A percentile compares a stretch with the other conserved stretches of the same genome.
Conservation (phyloP, 2,329 filamentous ascomycete genomes). For the Cordyceps farinosa region DNA sequence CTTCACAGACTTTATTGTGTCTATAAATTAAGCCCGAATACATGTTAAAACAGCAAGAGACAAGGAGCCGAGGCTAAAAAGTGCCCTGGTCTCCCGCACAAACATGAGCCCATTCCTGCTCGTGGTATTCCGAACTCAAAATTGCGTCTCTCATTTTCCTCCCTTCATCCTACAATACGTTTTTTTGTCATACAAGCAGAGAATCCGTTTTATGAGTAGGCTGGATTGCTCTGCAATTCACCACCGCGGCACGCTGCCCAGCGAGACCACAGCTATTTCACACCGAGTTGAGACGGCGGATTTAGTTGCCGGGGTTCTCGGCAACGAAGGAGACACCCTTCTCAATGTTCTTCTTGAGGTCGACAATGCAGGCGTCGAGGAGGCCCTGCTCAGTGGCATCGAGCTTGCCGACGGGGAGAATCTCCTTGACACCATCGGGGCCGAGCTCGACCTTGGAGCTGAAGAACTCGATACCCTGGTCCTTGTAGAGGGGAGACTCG, state of each 20-base stretch:
- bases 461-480: constrained; percentile 97
- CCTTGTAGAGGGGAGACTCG: constrained; percentile 96
- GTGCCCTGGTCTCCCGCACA: not conserved
- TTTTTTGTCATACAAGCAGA: constrained; percentile 14
- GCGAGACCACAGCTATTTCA: constrained; percentile 1
- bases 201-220: not conserved
- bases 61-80: not conserved
- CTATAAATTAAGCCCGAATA: constrained; percentile 5
- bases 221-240: constrained; percentile 3
- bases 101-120: constrained; percentile 11
- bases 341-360: constrained; percentile 91
- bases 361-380: constrained; percentile 76
- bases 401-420: constrained; percentile 80
- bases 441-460: constrained; percentile 92
- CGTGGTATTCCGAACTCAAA: constrained; percentile 14
- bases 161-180: constrained; percentile 11
- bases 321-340: constrained; percentile 71
- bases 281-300: not conserved
- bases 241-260: not conserved
- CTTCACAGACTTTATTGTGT: constrained; percentile 7
- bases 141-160: constrained; percentile 16
- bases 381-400: constrained; percentile 85
- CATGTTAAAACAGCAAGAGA: constrained; percentile 13
- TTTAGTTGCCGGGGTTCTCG: constrained; percentile 51
- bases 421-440: constrained; percentile 93